Evolutionary conservation across 2,329 filamentous ascomycete species (phyloP).

Genomic region (Tolypocladium sp.): DNA sequence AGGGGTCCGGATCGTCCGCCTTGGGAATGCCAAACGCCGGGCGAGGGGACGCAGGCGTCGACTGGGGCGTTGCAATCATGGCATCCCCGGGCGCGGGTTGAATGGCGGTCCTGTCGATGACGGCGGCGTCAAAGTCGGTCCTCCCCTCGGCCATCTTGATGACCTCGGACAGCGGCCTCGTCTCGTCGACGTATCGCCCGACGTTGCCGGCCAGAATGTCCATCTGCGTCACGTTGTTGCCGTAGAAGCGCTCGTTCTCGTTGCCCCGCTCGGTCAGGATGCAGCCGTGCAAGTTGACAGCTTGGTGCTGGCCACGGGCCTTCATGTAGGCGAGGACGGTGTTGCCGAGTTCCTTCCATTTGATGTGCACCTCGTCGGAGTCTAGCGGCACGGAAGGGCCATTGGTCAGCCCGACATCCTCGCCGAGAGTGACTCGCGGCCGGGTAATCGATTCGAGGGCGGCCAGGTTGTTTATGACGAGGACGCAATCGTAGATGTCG

Average conservation of each 20-base stretch:
- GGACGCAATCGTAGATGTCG: conserved; percentile 91
- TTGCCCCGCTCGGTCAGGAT: conserved; percentile 47
- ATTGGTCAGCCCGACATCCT: conserved; percentile 66
- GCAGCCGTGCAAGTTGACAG: conserved; percentile 46
- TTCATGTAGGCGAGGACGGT: conserved; percentile 52
- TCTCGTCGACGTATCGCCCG: conserved; percentile 43
- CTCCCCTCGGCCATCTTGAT: conserved; percentile 84
- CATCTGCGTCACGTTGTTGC: conserved; percentile 38
- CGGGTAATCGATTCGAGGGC: conserved; percentile 79
- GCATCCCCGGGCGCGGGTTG: conserved; percentile 71
- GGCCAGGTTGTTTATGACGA: conserved; percentile 81
- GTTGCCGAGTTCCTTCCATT: conserved; percentile 43
- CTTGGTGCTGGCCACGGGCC: conserved; percentile 44
- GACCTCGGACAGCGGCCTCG: conserved; percentile 62
- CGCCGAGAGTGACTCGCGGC: conserved; percentile 69
- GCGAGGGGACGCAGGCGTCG: conserved; percentile 25
- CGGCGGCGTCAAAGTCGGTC: conserved; percentile 57
- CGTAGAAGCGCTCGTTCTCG: conserved; percentile 53
- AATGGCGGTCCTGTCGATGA: conserved; percentile 55
- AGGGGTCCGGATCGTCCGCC: conserved; percentile 79
- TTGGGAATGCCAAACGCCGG: conserved; percentile 69
- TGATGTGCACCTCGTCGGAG: conserved; percentile 39
- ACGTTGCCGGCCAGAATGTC: conserved; percentile 51
- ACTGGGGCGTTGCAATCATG: conserved; percentile 37
- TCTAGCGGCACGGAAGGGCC: conserved; percentile 60